A percentile compares a stretch with the other conserved stretches of the same genome.
phyloP scores from a whole-genome alignment of 2,329 filamentous ascomycete genomes.

The Magnaporthiopsis rhizophila region DNA sequence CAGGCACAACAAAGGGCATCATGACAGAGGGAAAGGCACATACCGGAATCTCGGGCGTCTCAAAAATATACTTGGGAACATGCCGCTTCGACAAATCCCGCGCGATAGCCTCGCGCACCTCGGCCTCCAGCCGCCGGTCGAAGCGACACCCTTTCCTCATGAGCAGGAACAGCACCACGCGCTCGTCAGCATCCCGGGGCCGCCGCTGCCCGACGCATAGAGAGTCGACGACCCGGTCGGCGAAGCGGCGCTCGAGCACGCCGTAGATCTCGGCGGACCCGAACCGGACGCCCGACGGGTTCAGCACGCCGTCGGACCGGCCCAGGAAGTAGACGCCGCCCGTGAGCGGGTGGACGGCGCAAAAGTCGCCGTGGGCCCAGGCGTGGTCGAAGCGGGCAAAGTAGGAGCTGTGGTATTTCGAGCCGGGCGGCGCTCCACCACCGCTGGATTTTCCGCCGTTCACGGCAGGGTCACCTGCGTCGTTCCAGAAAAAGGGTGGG shows the following conservation, averaged over 20 bases:
- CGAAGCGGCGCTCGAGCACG: constrained; percentile 60
- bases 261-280: constrained; percentile 74
- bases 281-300: constrained; percentile 71
- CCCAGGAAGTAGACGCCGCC: constrained; percentile 59
- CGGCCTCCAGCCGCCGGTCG: constrained; percentile 42
- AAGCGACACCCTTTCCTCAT: constrained; percentile 50
- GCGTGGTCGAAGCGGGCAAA: constrained; percentile 57
- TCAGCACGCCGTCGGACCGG: constrained; percentile 70
- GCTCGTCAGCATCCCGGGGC: constrained; percentile 45
- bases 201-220: constrained; percentile 73
- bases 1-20: not conserved
- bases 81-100: constrained; percentile 63
- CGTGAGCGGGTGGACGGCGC: constrained; percentile 60
- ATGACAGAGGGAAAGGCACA: constrained; percentile 26
- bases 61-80: constrained; percentile 71
- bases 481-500: constrained; percentile 59
- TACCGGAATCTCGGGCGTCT: constrained; percentile 73
- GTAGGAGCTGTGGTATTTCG: constrained; percentile 52
- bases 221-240: constrained; percentile 57
- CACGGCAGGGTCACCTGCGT: constrained; percentile 23
- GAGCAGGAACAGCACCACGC: constrained; percentile 46
- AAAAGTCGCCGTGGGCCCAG: constrained; percentile 81
- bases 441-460: too few species aligned
- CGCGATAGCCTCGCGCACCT: constrained; percentile 57
- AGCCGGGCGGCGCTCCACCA: constrained; percentile 34